Base-by-base conservation (phyloP, 2,329 filamentous ascomycete species). In the Botrytis porri region DNA sequence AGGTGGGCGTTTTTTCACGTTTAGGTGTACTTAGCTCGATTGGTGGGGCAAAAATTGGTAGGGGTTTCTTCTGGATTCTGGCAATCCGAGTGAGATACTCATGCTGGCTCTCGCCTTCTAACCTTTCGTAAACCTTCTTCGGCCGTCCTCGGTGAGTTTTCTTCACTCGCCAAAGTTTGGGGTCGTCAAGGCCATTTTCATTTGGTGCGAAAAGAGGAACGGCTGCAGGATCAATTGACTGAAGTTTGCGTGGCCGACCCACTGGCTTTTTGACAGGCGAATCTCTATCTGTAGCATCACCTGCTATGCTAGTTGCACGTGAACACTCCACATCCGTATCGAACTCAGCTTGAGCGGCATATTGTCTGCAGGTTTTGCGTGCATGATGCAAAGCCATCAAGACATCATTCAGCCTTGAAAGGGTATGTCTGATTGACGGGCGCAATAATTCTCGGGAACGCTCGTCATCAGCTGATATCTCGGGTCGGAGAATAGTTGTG, bases 381-480 rank as follows among this genome's bases (percentile, higher is more conserved):
- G 88, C 86, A 73, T 90, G 88, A 79, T 95, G 93, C 22, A 98
- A 84, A 5, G 90, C 88, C 43, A 86, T 84, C 9, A 97, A 86
- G 0, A 95, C 85, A 8, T 84, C 81, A 77, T 98, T 93, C 1
- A 97, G 80, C 51, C 89, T 88, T 1, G 85, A 82, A 14, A 97
- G 84, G 25, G 95, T 87, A 76, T 93, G 90, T n/a, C 90, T 86
- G 18, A 92, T 86, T 0, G 88, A 86, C 0, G 94, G 93, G 0
- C 86, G 86, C 25, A 97, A 83, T 8, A 97, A 84, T 2, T 82
- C 80, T 73, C 86, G 84, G 0, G 93, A 92, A 65, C 85, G 80
- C 2, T 92, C 89, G 76, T 97, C 94, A 77, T 97, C 91, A 1
- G 89, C 86, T 12, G 92, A 87, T 8, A 93, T 82, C 3, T 86